Evolutionary conservation across 495 filamentous ascomycete genomes (phyloP), one percentile per base, ranked within the genome.

Genomic region (Penicillium dipodomyicola): DNA sequence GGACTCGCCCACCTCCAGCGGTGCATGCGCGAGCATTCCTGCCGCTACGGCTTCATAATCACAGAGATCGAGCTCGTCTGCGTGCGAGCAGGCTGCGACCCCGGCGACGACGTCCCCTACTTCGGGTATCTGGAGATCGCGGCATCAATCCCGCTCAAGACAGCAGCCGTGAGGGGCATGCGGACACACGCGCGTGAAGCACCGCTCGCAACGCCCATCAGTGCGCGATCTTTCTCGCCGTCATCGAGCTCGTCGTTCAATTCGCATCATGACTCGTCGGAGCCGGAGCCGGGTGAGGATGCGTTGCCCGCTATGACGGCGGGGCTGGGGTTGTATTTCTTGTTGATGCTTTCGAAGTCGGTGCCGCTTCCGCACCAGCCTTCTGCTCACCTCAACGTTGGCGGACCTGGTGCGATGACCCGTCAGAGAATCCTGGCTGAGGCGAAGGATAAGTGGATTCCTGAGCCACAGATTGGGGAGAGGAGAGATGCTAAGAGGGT

Each of bases 61-160:
- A 96, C 90, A 1, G 92, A 96, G 68, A 96, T 96, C 65, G 92
- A 96, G 75, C 87, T 96, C 12, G 85, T 96, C 30, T 87, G 91
- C 66, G 90, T 95, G 0, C 90, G 92, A 48, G 88, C 88, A 52
- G 87, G 87, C 33, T 83, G 79, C 52, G 88, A 90, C 50, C 67
- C 69, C 11, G 83, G 76, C 52, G 87, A 87, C 57, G 72, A 72
- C 20, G 82, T 85, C 4, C 92, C 92, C 0, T 85, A 92, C 61
- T 97, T 96, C 65, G 92, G 92, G 2, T 89, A 79, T 70, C 72
- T 97, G 4, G 92, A 97, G 68, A 77, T 96, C 29, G 83, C 84
- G 4, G 77, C 83, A 4, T 76, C 85, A 0, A 84, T 87, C 40
- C 69, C 76, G 0, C 72, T 84, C 35, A 77, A 78, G 27, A 76